These are phyloP conservation scores for Neocucurbitaria cava DNA, from an alignment of 2,329 filamentous ascomycete species.

Conservation along the genomic window DNA sequence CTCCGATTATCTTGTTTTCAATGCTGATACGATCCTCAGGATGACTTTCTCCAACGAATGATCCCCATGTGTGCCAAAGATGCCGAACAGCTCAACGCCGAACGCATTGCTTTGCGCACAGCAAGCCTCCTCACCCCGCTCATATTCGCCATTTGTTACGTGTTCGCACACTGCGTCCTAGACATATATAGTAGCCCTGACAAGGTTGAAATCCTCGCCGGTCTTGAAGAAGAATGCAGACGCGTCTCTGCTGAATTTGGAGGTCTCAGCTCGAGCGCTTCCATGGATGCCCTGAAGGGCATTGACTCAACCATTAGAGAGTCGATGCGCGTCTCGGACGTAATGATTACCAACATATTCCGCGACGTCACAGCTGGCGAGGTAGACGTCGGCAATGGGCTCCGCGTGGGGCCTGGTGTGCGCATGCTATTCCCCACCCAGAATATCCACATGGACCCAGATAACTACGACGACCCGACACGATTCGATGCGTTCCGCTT, in stretches of 20 bases:
- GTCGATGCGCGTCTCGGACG: slow-evolving; percentile 10
- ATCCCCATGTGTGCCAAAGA: slow-evolving; percentile 2
- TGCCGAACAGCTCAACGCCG: slow-evolving; percentile 1
- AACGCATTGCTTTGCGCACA: slow-evolving; percentile 1
- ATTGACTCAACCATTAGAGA: slow-evolving; percentile 9
- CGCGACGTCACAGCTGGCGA: slow-evolving; percentile 4
- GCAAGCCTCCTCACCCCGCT: slow-evolving; percentile 1
- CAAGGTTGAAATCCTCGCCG: neutral
- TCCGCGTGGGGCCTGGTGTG: neutral
- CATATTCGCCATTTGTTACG: slow-evolving; percentile 5
- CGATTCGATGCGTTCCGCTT: slow-evolving; percentile 13
- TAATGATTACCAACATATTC: neutral
- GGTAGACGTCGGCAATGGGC: slow-evolving; percentile 2
- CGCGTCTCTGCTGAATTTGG: neutral
- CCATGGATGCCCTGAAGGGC: slow-evolving; percentile 3
- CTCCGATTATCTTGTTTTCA: neutral
- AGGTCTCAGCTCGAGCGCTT: neutral
- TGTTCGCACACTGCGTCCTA: slow-evolving; percentile 5
- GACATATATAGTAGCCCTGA: slow-evolving; percentile 6
- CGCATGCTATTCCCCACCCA: slow-evolving; percentile 6
- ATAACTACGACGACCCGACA: neutral
- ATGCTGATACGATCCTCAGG: neutral
- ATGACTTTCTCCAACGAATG: slow-evolving; percentile 13
- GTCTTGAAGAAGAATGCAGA: slow-evolving; percentile 4
- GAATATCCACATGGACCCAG: slow-evolving; percentile 4